phyloP scores from a whole-genome alignment of 345 rosid species.

The Dipteronia dyeriana region DNA sequence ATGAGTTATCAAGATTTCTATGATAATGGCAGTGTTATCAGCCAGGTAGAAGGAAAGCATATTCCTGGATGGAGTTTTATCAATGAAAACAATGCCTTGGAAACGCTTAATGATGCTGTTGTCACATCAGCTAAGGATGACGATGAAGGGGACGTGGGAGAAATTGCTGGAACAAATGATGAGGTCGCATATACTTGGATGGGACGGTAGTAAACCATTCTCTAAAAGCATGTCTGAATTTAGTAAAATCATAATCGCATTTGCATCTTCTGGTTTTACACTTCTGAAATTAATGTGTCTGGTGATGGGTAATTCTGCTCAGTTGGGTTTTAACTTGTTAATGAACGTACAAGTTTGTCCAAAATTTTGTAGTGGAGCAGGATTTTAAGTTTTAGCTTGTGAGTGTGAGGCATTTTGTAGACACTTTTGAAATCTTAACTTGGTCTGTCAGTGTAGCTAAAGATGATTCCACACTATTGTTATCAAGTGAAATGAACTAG shows the following conservation, averaged over 20 bases:
- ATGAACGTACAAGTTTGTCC: conserved; percentile 12
- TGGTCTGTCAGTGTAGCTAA: too few relatives aligned
- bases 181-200: conserved; percentile 21
- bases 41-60: conserved; percentile 19
- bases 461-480: background rate
- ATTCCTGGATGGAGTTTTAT: conserved; percentile 36
- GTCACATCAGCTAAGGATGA: conserved; percentile 26
- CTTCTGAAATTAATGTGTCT: background rate
- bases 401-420: background rate
- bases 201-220: conserved; percentile 3
- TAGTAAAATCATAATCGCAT: conserved; percentile 17
- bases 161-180: conserved; percentile 20
- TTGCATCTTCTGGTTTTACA: background rate
- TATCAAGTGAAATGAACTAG: background rate
- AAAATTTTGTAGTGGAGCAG: conserved; percentile 31
- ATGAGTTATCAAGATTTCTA: conserved; percentile 23
- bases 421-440: background rate
- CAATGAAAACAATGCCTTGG: conserved; percentile 28
- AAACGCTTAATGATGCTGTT: conserved; percentile 27
- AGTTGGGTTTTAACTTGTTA: conserved; percentile 19
- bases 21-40: conserved; percentile 24
- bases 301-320: conserved; percentile 20
- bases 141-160: conserved; percentile 36
- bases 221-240: conserved; percentile 7
- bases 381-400: background rate